Percentiles rank a stretch among this genome's conserved stretches.
phyloP scores from a whole-genome alignment of 495 filamentous ascomycete species.

The Aspergillus cristatus region DNA sequence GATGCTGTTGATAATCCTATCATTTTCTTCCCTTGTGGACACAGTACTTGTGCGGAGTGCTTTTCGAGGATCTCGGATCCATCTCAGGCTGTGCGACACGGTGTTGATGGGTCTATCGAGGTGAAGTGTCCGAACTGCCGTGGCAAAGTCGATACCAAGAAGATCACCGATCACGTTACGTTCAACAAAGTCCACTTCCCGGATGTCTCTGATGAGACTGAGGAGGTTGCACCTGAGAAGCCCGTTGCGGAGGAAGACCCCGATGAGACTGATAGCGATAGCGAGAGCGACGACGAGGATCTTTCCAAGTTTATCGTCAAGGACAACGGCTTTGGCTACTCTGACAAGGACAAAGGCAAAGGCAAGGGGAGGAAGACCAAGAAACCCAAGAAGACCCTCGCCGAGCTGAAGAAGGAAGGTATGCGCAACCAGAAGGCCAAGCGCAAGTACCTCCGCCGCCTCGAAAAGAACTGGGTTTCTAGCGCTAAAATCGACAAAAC shows the following conservation, averaged over 20 bases:
- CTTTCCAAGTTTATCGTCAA: conserved; percentile 50
- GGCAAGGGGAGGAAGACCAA: conserved; percentile 31
- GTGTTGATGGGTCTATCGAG: conserved; percentile 44
- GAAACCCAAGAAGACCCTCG: conserved; percentile 41
- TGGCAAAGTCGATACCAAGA: conserved; percentile 49
- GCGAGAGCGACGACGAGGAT: conserved; percentile 33
- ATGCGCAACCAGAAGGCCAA: conserved; percentile 52
- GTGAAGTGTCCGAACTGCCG: conserved; percentile 73
- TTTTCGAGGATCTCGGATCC: conserved; percentile 65
- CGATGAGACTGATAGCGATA: conserved; percentile 33
- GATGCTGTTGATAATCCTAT: conserved; percentile 66
- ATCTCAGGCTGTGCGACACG: conserved; percentile 40
- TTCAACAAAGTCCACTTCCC: conserved; percentile 72
- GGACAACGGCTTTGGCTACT: conserved; percentile 7
- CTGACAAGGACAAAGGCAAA: conserved; percentile 25
- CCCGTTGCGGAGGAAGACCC: conserved; percentile 32
- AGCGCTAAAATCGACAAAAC: conserved; percentile 76
- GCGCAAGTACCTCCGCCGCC: conserved; percentile 54
- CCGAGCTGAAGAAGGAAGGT: conserved; percentile 57
- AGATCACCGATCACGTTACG: conserved; percentile 60
- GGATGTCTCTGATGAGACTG: conserved; percentile 21
- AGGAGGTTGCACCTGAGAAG: conserved; percentile 18
- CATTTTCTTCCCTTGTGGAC: conserved; percentile 80
- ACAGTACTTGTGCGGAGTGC: conserved; percentile 72
- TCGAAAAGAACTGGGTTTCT: conserved; percentile 57